Evolutionary conservation across 768 basidiomycete species (phyloP).

Genomic region (Boletus reticuloceps): DNA sequence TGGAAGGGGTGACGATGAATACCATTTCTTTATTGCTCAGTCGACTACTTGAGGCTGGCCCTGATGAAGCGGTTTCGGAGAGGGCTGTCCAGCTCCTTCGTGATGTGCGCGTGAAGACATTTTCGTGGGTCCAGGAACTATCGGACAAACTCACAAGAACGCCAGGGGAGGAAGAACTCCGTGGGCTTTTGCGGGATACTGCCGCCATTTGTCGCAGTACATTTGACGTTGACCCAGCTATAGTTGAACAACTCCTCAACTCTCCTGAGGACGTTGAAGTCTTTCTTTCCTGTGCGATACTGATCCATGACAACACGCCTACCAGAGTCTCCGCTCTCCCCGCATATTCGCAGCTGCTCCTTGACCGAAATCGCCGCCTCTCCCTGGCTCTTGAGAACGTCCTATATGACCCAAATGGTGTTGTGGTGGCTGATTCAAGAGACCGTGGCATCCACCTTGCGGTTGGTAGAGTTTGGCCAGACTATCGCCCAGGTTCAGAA

Average conservation of each 20-base stretch:
- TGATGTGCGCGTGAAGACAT: too few species aligned
- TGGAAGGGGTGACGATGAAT: too few species aligned
- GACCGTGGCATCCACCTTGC: slow-evolving; percentile 18
- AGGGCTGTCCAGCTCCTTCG: too few species aligned
- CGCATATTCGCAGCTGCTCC: slow-evolving; percentile 9
- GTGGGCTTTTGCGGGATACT: slow-evolving; percentile 10
- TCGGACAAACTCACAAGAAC: not conserved
- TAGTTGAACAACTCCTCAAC: slow-evolving; percentile 6
- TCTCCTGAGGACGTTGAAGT: slow-evolving; percentile 25
- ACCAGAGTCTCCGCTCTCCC: not conserved
- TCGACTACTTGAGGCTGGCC: too few species aligned
- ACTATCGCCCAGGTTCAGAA: slow-evolving; percentile 21
- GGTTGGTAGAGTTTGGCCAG: slow-evolving; percentile 26
- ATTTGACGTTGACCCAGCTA: slow-evolving; percentile 20
- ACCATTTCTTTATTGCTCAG: too few species aligned
- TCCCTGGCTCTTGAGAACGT: slow-evolving; percentile 26
- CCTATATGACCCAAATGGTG: slow-evolving; percentile 1
- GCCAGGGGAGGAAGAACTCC: not conserved
- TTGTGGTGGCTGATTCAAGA: not conserved
- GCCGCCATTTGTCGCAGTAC: slow-evolving; percentile 24
- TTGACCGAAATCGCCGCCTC: slow-evolving; percentile 32
- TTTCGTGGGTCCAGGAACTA: slow-evolving; percentile 23
- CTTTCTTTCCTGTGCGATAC: slow-evolving; percentile 32
- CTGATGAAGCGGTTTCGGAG: too few species aligned
- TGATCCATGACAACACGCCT: slow-evolving; percentile 30